phyloP scores from a whole-genome alignment of 768 basidiomycete genomes.

The Rossbeevera mucosa region DNA sequence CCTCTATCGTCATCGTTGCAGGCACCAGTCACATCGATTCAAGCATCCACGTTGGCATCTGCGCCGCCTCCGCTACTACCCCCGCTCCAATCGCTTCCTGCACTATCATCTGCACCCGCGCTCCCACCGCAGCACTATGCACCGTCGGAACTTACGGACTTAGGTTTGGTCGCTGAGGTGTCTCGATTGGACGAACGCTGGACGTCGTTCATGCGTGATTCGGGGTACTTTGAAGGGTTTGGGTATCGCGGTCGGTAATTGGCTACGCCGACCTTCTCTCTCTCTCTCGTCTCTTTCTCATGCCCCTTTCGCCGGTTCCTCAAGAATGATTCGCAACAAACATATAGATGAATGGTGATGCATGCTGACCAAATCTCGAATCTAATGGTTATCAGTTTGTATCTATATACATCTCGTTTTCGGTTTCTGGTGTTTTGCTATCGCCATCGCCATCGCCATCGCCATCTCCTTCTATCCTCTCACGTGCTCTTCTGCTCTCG shows the following conservation, averaged over 20 bases:
- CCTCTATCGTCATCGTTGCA: background rate
- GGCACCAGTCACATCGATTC: background rate
- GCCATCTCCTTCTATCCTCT: background rate
- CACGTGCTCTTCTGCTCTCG: background rate
- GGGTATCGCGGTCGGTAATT: constrained; percentile 25
- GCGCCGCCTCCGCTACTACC: background rate
- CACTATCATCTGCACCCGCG: background rate
- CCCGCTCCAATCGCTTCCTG: background rate
- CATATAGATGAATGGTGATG: background rate
- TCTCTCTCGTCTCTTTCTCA: background rate
- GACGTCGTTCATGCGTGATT: constrained; percentile 60
- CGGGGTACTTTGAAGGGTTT: constrained; percentile 40
- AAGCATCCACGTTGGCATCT: background rate
- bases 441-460: background rate
- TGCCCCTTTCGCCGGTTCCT: background rate
- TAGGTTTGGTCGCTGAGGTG: constrained; percentile 56
- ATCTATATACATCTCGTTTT: background rate
- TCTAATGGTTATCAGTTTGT: background rate
- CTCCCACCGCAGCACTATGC: constrained; percentile 11
- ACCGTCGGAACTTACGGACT: constrained; percentile 47
- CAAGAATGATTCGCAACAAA: background rate
- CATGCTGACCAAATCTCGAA: background rate
- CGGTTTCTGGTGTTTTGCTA: background rate
- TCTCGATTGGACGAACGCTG: constrained; percentile 54
- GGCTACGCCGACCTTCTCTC: background rate